Evolutionary conservation across 1,139 yeast genomes (phyloP).

Genomic region (Candida glucosophila): DNA sequence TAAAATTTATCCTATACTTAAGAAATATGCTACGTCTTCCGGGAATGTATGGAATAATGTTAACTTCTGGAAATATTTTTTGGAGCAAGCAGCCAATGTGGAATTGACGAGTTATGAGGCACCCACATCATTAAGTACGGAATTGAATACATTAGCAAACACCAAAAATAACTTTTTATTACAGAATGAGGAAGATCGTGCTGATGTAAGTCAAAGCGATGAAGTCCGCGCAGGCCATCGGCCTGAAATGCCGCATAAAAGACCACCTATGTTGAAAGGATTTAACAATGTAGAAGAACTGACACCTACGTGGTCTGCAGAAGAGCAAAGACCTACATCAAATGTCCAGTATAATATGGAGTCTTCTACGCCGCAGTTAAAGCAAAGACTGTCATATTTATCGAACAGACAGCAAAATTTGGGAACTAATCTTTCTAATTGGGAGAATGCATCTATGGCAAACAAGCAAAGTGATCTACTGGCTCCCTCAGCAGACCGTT

Average conservation of each 20-base stretch:
- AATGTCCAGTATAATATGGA: conserved; percentile 12
- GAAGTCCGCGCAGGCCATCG: too few species aligned
- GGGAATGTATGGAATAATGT: conserved; percentile 52
- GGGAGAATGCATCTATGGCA: conserved; percentile 5
- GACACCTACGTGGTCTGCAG: conserved; percentile 34
- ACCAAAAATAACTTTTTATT: conserved; percentile 10
- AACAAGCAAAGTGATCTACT: conserved; percentile 7
- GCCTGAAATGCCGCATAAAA: conserved; percentile 3
- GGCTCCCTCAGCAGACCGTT: conserved; percentile 3
- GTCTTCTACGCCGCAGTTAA: conserved; percentile 29
- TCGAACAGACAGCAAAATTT: conserved; percentile 2
- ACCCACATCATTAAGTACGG: conserved; percentile 16
- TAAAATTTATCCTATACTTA: conserved; percentile 52
- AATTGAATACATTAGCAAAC: conserved; percentile 7
- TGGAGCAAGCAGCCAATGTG: conserved; percentile 70
- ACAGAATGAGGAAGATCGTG: conserved; percentile 8
- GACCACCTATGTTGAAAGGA: conserved; percentile 15
- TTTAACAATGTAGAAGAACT: conserved; percentile 16
- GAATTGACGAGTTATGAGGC: conserved; percentile 53
- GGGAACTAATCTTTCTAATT: conserved; percentile 15
- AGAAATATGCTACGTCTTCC: conserved; percentile 47
- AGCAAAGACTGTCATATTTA: conserved; percentile 10
- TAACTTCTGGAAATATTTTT: conserved; percentile 66
- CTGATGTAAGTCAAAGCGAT: conserved; percentile 3
- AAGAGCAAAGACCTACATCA: conserved; percentile 12